Base-by-base conservation (phyloP, 2,329 filamentous ascomycete genomes). In the Triangularia verruculosa region DNA sequence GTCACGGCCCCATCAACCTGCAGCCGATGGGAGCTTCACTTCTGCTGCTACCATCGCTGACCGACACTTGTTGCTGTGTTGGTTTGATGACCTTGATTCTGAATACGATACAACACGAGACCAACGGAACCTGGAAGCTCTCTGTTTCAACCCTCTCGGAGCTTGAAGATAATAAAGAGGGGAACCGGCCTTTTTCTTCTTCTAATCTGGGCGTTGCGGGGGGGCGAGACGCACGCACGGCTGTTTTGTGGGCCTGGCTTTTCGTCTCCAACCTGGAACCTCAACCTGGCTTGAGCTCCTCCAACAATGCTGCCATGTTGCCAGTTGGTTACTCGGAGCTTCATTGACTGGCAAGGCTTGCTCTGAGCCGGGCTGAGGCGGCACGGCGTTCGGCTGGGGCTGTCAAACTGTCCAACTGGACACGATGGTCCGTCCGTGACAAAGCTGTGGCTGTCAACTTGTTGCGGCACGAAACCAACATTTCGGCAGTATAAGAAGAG, bases 141-240 rank as follows among this genome's bases (percentile, higher is more conserved):
- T 47, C 39, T 47, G 39, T 47, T 47, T 47, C 39, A 20, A 47
- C 39, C 4, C 39, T 47, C 39, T 9, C 39, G n/a, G n/a, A 47
- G 39, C 39, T 47, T 47, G 4, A 47, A 47, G 17, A 47, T 20
- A 8, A 47, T 20, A 47, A 34, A 32, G 56, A 39, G 56, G 34
- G 56, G 39, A 58, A 58, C 56, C 55, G 4, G 30, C 22, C 20
- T 56, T 57, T 57, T 53, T 28, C 22, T 24, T 25, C 51, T 54
- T 52, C 39, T 51, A 59, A 51, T 51, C 39, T 59, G 32, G 57
- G 57, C 34, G 27, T 27, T 59, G 57, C 39, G 57, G 57, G 57
- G 57, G 51, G 34, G 57, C 34, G 25, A 59, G 39, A 52, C 57
- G 57, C 57, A 59, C 57, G 57, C 57, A 59, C 57, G 57, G 57